Evolutionary conservation across 129 eudicot species (phyloP).

Genomic region (Chrysanthemum makinoi): DNA sequence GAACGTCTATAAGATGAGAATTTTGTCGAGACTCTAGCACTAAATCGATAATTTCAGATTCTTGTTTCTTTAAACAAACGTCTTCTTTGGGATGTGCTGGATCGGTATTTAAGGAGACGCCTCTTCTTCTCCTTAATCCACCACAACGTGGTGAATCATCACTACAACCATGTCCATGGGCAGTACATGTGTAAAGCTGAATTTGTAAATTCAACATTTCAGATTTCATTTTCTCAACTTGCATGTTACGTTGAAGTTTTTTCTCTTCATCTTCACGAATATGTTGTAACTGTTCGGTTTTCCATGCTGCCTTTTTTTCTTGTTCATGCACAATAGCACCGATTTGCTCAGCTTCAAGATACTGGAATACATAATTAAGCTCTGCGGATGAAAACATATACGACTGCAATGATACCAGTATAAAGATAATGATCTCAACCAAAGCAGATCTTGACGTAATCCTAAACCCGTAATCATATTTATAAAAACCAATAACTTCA

Average conservation of each 20-base stretch:
- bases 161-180: constrained; percentile 22
- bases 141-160: constrained; percentile 58
- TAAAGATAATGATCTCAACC: constrained; percentile 88
- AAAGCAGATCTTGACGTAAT: constrained; percentile 94
- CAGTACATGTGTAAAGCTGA: constrained; percentile 72
- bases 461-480: constrained; percentile 94
- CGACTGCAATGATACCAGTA: constrained; percentile 89
- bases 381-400: constrained; percentile 91
- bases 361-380: constrained; percentile 89
- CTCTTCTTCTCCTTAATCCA: constrained; percentile 73
- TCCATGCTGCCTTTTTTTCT: constrained; percentile 99
- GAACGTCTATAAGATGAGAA: constrained; percentile 54
- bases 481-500: constrained; percentile 83
- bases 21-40: constrained; percentile 42
- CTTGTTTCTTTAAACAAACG: constrained; percentile 34
- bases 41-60: constrained; percentile 34
- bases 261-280: constrained; percentile 90
- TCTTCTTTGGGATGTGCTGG: constrained; percentile 37
- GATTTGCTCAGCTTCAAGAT: constrained; percentile 97
- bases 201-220: constrained; percentile 93
- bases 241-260: constrained; percentile 85
- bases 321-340: constrained; percentile 96
- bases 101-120: constrained; percentile 39
- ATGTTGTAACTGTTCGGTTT: constrained; percentile 80
- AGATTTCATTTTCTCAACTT: constrained; percentile 97